Evolutionary conservation across 1,284 basidiomycete genomes (phyloP).

Genomic region (Ceratobasidium sp.): DNA sequence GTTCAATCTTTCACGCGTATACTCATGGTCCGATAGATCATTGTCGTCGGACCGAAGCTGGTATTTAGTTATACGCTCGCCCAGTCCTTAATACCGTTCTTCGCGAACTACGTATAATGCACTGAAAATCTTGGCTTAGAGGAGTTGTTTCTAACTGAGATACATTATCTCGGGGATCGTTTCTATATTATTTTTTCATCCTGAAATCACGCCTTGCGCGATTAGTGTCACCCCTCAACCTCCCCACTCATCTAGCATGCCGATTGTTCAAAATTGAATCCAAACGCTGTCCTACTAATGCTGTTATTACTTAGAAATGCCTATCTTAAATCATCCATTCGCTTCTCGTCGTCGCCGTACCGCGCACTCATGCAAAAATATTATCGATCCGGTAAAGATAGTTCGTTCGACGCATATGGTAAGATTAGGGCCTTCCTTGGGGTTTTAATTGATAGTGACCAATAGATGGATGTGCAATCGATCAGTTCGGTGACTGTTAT

Average conservation of each 20-base stretch:
- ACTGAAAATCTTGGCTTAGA: background rate
- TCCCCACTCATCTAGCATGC: too few relatives aligned
- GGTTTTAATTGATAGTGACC: too few relatives aligned
- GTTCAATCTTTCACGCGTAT: background rate
- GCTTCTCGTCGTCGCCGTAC: too few relatives aligned
- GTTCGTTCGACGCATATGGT: too few relatives aligned
- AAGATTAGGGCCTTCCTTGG: too few relatives aligned
- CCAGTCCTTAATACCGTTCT: slow-evolving; percentile 94
- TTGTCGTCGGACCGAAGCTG: slow-evolving; percentile 97
- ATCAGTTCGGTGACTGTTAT: background rate
- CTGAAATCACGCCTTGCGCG: background rate
- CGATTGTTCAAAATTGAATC: too few relatives aligned
- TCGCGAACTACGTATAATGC: slow-evolving; percentile 84
- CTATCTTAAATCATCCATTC: too few relatives aligned
- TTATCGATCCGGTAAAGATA: too few relatives aligned
- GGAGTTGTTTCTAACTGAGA: background rate
- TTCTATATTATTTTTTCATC: slow-evolving; percentile 5
- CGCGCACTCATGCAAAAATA: too few relatives aligned
- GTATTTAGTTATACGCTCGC: slow-evolving; percentile 99
- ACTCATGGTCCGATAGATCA: slow-evolving; percentile 67
- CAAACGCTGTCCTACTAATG: too few relatives aligned
- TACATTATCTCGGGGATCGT: background rate
- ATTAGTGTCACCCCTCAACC: background rate
- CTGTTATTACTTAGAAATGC: too few relatives aligned
- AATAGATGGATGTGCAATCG: too few relatives aligned